Evolutionary conservation across 2,329 filamentous ascomycete genomes (phyloP).

Genomic region (Trichoderma sp.): DNA sequence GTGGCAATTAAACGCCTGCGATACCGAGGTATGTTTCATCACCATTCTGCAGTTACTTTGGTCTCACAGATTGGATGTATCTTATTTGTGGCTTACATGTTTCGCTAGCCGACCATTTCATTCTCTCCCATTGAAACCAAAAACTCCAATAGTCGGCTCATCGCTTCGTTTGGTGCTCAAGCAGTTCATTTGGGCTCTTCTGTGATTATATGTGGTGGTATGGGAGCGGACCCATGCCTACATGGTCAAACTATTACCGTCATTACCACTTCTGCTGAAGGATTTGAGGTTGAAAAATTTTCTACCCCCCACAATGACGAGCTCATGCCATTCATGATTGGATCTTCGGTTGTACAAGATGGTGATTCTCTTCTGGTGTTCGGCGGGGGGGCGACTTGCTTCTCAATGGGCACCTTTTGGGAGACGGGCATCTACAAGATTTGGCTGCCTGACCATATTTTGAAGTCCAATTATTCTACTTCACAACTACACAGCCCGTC

Average conservation of each 20-base stretch:
- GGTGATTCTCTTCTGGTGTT: conserved; percentile 57
- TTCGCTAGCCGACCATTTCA: conserved; percentile 27
- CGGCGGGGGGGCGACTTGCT: conserved; percentile 83
- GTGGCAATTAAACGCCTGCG: conserved; percentile 55
- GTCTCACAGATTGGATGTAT: not conserved
- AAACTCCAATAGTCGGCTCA: not conserved
- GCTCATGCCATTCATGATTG: conserved; percentile 62
- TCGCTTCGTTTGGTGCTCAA: conserved; percentile 36
- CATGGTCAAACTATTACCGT: conserved; percentile 30
- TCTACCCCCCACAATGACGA: not conserved
- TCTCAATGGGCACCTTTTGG: conserved; percentile 87
- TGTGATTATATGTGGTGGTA: conserved; percentile 33
- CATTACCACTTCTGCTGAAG: not conserved
- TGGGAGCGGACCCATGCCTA: conserved; percentile 28
- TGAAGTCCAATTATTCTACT: not conserved
- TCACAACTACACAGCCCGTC: not conserved
- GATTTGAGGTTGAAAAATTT: not conserved
- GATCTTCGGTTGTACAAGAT: conserved; percentile 55
- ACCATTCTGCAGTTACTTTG: not conserved
- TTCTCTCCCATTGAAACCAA: conserved; percentile 22
- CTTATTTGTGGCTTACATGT: not conserved
- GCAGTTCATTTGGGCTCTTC: conserved; percentile 24
- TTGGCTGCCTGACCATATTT: not conserved
- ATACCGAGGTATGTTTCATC: conserved; percentile 35
- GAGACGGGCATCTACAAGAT: conserved; percentile 58